Base-by-base conservation (phyloP, 2,329 filamentous ascomycete genomes). In the Alternaria brassicae region DNA sequence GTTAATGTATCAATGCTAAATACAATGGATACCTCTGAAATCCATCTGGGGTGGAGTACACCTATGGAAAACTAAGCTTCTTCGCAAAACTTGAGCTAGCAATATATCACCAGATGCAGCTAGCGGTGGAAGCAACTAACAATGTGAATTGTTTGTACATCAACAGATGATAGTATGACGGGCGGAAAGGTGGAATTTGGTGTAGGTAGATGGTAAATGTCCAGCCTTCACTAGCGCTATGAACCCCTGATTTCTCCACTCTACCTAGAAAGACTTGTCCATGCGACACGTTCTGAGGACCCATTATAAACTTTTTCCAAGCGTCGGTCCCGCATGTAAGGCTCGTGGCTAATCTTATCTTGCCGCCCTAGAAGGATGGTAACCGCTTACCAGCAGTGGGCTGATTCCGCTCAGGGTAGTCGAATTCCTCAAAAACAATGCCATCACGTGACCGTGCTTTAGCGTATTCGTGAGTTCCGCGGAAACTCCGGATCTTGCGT, bases 201-300 rank as follows among this genome's bases (percentile, higher is more conserved):
- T n/a, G n/a, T 37, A 6, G 36, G 36, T 19, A 9, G 3, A 19
- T 13, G n/a, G 36, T 2, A 19, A 37, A 19, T 37, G 3, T 10
- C 10, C 36, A 37, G n/a, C 36, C n/a, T 37, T n/a, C n/a, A n/a
- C n/a, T 19, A 37, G 2, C 8, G 36, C 36, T 37, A 19, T n/a
- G n/a, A n/a, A n/a, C n/a, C n/a, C n/a, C 19, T 8, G n/a, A 37
- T 1, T 2, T 4, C 2, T 19, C n/a, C 8, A 37, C n/a, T 1
- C 3, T 19, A n/a, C n/a, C n/a, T n/a, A n/a, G n/a, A n/a, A n/a
- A 37, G 36, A n/a, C 36, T 8, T n/a, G 36, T 13, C 10, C 1
- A n/a, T 6, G 36, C n/a, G 36, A 37, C 17, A 8, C 36, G 3
- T 37, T 19, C 36, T 37, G n/a, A 19, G 36, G n/a, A 19, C 8